Percentiles rank a stretch among this genome's conserved stretches.
These are phyloP conservation scores for Komagataella mondaviorum DNA, from an alignment of 805 yeast species.

Conservation along the genomic window DNA sequence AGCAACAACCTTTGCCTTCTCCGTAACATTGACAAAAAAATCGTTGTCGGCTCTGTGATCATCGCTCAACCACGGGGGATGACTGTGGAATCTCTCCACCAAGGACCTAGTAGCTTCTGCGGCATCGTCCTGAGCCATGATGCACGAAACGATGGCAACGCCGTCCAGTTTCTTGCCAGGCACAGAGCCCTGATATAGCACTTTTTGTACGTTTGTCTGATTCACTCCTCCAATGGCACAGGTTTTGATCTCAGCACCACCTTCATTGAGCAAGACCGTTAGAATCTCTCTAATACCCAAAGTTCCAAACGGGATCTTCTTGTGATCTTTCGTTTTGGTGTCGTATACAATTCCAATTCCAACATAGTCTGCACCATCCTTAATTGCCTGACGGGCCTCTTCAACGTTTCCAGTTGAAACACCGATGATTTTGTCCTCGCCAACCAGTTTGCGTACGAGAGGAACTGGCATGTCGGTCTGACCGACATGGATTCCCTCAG, in stretches of 20 bases:
- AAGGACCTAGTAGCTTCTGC: conserved; percentile 31
- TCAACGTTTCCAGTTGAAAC: conserved; percentile 51
- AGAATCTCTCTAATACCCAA: conserved; percentile 47
- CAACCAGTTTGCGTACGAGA: conserved; percentile 48
- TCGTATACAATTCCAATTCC: conserved; percentile 75
- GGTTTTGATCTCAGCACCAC: conserved; percentile 28
- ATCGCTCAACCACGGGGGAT: conserved; percentile 13
- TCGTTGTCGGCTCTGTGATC: not conserved
- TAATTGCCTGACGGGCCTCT: conserved; percentile 40
- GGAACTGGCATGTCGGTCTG: conserved; percentile 72
- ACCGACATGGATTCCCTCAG: conserved; percentile 89
- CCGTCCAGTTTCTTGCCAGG: conserved; percentile 51
- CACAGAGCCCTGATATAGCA: conserved; percentile 32
- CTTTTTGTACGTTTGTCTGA: conserved; percentile 43
- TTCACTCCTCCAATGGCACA: conserved; percentile 79
- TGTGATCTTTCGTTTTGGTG: conserved; percentile 56
- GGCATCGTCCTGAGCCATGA: conserved; percentile 53
- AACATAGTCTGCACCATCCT: conserved; percentile 52
- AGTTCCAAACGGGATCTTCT: conserved; percentile 51
- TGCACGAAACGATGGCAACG: conserved; percentile 80
- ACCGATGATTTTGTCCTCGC: conserved; percentile 68
- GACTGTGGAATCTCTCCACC: conserved; percentile 14
- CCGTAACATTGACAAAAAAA: not conserved
- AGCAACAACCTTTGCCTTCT: not conserved
- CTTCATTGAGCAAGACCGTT: conserved; percentile 24